These are phyloP conservation scores for Quercus mongolica DNA, from an alignment of 306 rosid genomes.

Conservation along the genomic window DNA sequence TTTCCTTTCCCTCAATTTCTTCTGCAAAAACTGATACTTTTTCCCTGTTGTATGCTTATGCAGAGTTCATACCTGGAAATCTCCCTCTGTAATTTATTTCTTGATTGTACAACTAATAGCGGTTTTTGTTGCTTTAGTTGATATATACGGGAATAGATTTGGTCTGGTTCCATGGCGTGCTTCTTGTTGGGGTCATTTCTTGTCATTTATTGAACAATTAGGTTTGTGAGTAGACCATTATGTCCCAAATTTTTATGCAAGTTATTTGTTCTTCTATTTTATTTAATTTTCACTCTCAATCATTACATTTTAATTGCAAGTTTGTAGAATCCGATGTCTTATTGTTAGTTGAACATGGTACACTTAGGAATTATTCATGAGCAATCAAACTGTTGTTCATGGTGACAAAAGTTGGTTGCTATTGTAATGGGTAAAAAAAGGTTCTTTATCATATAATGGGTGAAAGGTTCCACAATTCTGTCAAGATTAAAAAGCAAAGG, in stretches of 20 bases:
- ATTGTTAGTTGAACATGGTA: slow-evolving; percentile 10
- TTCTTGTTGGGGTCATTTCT: slow-evolving; percentile 61
- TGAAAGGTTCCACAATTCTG: not conserved
- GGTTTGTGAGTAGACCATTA: slow-evolving; percentile 62
- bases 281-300: not conserved
- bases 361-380: not conserved
- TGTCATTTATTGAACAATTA: slow-evolving; percentile 55
- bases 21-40: slow-evolving; percentile 25
- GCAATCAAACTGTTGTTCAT: not conserved
- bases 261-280: slow-evolving; percentile 11
- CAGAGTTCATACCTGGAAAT: slow-evolving; percentile 84
- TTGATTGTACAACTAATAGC: slow-evolving; percentile 68
- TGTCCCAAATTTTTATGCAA: slow-evolving; percentile 6
- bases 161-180: slow-evolving; percentile 50
- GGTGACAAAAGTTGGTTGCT: not conserved
- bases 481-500: not conserved
- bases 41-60: slow-evolving; percentile 38
- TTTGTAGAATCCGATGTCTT: slow-evolving; percentile 10
- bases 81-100: slow-evolving; percentile 66
- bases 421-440: too few relatives aligned
- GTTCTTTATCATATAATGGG: not conserved
- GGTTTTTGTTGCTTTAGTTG: slow-evolving; percentile 61
- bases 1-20: not conserved
- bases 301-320: slow-evolving; percentile 9
- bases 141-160: slow-evolving; percentile 58